Base-by-base conservation (phyloP, 306 rosid species). In the Morella rubra region DNA sequence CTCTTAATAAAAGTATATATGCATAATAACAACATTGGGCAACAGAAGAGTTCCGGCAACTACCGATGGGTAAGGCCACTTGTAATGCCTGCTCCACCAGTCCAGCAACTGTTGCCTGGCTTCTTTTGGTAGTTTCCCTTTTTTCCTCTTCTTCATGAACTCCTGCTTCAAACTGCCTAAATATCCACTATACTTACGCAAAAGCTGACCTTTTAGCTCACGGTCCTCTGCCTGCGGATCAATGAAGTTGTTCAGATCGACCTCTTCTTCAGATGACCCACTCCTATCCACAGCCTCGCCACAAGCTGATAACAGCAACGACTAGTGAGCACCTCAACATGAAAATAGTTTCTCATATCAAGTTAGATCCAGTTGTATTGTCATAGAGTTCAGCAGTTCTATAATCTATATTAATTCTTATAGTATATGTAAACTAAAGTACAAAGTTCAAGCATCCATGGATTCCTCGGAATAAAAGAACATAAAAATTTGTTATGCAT, bases 21-120 rank as follows among this genome's bases (percentile, higher is more conserved):
- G 49, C 20, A 60, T 11, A 60, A 8, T 56, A 41, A 41, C 14
- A 41, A 4, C 10, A 15, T 37, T 40, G 50, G 13, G 14, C 27
- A 41, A 1, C 18, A 15, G 9, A 9, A 9, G 22, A 11, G 40
- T 59, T 11, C 16, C 8, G 11, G 3, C 27, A 59, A 27, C 24
- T 88, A 91, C 99, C 69, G 98, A 96, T 8, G 99, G 99, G 78
- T 96, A 96, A 42, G 99, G 99, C 98, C 99, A 96, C 83, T 96
- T 96, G 90, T 96, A 89, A 76, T 96, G 98, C 75, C 96, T 82
- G 81, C 89, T 89, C 99, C 99, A 96, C 99, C 99, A 96, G 75
- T 91, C 99, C 24, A 96, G 96, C 55, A 96, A 70, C 79, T 92
- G 93, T 66, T 96, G 99, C 81, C 98, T 89, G 65, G 99, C 99